Evolutionary conservation across 345 rosid genomes (phyloP), one percentile per base, ranked within the genome.

Genomic region (Dimocarpus longan): DNA sequence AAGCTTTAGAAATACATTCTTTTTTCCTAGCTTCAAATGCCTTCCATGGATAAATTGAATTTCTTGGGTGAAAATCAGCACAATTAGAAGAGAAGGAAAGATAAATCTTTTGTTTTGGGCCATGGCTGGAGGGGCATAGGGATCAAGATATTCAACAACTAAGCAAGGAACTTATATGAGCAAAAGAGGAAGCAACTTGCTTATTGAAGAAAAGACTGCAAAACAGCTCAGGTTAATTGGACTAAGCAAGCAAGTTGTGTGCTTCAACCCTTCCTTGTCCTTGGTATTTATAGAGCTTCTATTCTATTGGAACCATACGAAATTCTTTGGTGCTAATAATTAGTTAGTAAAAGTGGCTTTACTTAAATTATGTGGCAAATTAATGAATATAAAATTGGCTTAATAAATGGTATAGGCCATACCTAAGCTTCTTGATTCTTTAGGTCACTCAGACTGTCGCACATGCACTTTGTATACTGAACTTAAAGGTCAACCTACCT

Each of bases 1-100:
- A 46, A 74, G 72, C 37, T 63, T 78, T 74, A 68, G 66, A 21
- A 10, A 10, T 19, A 43, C 39, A 12, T 67, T 11, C 50, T 77
- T 26, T n/a, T 24, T 73, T 46, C 59, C 56, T 50, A 60, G 8
- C 66, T 68, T 79, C 71, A 87, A 75, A 80, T 80, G 74, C 82
- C 91, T 87, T 74, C 86, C 93, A 22, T 84, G 82, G 18, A 70
- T 81, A 22, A 79, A 74, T 56, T 62, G 82, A 63, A 85, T 59
- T 60, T 76, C 84, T 62, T 50, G 80, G 76, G 74, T 79, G 65
- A 82, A 80, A 70, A 88, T 68, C 32, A 84, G 79, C 22, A 85
- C 21, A 28, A 86, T 32, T 62, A 88, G 42, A 79, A 84, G 15
- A 37, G 76, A 78, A 78, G 74, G 72, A 73, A 50, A 52, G 18